Conservation (phyloP, 257 asterid genomes). For the Schizonepeta tenuifolia region DNA sequence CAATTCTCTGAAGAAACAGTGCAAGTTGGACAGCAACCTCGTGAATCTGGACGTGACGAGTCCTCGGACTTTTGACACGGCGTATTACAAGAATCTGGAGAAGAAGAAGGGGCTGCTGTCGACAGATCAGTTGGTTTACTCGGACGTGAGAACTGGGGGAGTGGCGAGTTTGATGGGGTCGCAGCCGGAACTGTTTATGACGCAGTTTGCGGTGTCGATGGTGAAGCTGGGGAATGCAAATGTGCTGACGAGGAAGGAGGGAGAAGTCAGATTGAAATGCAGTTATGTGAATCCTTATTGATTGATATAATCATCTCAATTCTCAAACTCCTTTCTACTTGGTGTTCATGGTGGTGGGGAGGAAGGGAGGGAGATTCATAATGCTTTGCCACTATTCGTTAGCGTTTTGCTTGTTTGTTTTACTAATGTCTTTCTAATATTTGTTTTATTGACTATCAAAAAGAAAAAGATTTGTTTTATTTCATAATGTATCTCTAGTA, state of each 20-base stretch:
- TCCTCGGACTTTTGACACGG: slow-evolving; percentile 47
- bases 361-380: no score
- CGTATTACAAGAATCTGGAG: slow-evolving; percentile 46
- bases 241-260: slow-evolving; percentile 44
- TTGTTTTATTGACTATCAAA: no score
- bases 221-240: slow-evolving; percentile 49
- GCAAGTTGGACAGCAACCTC: slow-evolving; percentile 29
- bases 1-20: slow-evolving; percentile 30
- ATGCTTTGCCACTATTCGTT: no score
- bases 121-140: slow-evolving; percentile 50
- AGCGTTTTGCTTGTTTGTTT: no score
- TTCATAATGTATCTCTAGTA: no score
- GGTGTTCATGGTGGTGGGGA: no score
- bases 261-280: slow-evolving; percentile 51
- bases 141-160: slow-evolving; percentile 44
- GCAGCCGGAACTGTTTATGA: slow-evolving; percentile 44
- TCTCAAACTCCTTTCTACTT: no score
- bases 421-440: no score
- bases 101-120: slow-evolving; percentile 44
- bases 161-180: slow-evolving; percentile 40
- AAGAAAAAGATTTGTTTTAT: no score
- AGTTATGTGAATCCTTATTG: slow-evolving; percentile 32
- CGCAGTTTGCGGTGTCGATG: slow-evolving; percentile 56
- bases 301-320: neutral
- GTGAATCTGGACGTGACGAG: slow-evolving; percentile 44